Percentiles rank a stretch among this genome's conserved stretches.
These are phyloP conservation scores for Cordyceps militaris DNA, from an alignment of 2,329 filamentous ascomycete genomes.

Conservation along the genomic window DNA sequence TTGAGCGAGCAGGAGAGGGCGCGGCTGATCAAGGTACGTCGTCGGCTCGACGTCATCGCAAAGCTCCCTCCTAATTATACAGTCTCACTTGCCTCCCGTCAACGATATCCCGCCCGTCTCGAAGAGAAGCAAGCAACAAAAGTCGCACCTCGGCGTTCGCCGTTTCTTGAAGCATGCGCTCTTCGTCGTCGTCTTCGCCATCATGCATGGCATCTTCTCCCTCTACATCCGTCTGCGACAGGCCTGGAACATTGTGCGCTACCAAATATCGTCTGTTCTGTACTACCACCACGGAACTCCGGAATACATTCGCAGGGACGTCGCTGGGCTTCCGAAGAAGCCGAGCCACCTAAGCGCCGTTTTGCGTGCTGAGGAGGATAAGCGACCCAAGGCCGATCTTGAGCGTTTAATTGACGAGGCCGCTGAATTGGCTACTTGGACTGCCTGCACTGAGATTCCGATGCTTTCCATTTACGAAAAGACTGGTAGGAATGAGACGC, in stretches of 20 bases:
- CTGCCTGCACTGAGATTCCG: conserved; percentile 79
- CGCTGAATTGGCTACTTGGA: conserved; percentile 89
- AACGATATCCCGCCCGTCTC: conserved; percentile 27
- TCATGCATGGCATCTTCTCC: conserved; percentile 77
- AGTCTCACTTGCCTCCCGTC: neutral
- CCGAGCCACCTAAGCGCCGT: conserved; percentile 86
- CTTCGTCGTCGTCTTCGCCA: conserved; percentile 58
- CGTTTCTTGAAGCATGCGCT: conserved; percentile 56
- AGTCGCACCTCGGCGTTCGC: conserved; percentile 49
- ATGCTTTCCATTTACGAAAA: conserved; percentile 87
- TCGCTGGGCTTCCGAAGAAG: conserved; percentile 63
- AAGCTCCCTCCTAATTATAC: neutral
- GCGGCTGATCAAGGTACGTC: conserved; percentile 29
- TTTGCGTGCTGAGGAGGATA: conserved; percentile 64
- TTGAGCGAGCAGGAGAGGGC: conserved; percentile 30
- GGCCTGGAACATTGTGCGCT: conserved; percentile 69
- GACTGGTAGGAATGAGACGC: conserved; percentile 54
- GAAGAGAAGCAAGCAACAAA: conserved; percentile 22
- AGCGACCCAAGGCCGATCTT: conserved; percentile 64
- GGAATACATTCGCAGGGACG: conserved; percentile 83
- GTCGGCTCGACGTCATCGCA: conserved; percentile 9
- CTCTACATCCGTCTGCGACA: conserved; percentile 78
- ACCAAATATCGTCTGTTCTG: conserved; percentile 72
- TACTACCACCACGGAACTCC: conserved; percentile 96
- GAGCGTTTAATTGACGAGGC: conserved; percentile 84